Conservation (phyloP, 257 asterid species). For the Eustoma russellianum region DNA sequence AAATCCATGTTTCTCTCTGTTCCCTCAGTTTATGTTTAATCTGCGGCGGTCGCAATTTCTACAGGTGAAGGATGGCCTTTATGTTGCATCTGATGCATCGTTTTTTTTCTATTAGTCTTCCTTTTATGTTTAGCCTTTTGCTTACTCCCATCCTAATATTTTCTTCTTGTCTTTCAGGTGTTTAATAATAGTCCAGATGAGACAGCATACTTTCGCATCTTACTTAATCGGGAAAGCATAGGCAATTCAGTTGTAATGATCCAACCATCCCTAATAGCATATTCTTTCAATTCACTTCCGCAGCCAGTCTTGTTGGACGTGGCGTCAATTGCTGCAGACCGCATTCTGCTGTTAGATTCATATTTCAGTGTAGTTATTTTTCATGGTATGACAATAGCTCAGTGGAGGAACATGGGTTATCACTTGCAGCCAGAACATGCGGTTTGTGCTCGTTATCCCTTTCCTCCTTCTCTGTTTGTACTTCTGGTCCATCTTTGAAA, state of each 20-base stretch:
- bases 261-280: constrained; percentile 85
- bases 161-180: constrained; percentile 39
- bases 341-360: constrained; percentile 85
- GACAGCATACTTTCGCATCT: constrained; percentile 94
- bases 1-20: constrained; percentile 71
- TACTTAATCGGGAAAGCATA: constrained; percentile 84
- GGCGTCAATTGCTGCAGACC: constrained; percentile 82
- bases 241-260: constrained; percentile 95
- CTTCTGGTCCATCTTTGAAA: not conserved
- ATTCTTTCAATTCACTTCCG: constrained; percentile 78
- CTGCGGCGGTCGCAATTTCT: constrained; percentile 93
- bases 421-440: constrained; percentile 86
- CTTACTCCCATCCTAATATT: constrained; percentile 1
- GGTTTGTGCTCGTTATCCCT: constrained; percentile 31
- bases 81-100: not conserved
- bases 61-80: constrained; percentile 39
- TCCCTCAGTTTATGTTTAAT: constrained; percentile 97
- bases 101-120: not conserved
- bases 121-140: not conserved
- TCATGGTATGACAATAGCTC: constrained; percentile 98
- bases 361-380: constrained; percentile 88
- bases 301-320: constrained; percentile 90
- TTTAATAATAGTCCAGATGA: constrained; percentile 98
- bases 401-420: constrained; percentile 97
- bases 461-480: constrained; percentile 2